Evolutionary conservation across 2,329 filamentous ascomycete genomes (phyloP).

Genomic region (Cladophialophora carrionii): DNA sequence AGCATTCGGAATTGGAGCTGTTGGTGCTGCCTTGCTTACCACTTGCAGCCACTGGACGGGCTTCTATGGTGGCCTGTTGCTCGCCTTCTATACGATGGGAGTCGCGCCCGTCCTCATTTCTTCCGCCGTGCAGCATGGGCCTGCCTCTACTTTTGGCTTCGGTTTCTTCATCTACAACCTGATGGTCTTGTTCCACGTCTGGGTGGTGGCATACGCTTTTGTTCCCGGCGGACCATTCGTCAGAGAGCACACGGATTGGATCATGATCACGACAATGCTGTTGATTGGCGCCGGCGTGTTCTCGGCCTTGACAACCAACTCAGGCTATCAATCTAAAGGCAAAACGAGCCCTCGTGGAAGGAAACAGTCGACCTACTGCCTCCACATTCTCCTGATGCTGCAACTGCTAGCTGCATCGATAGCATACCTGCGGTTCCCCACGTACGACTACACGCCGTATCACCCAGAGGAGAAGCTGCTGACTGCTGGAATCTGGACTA

Average conservation of each 20-base stretch:
- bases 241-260: constrained; percentile 92
- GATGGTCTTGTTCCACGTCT: constrained; percentile 94
- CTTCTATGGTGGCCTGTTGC: constrained; percentile 77
- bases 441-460: constrained; percentile 87
- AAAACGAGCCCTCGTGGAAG: constrained; percentile 48
- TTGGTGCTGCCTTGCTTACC: constrained; percentile 79
- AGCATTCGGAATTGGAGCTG: constrained; percentile 73
- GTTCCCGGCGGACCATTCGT: constrained; percentile 92
- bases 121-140: constrained; percentile 74
- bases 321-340: constrained; percentile 41
- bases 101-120: constrained; percentile 74
- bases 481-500: constrained; percentile 97
- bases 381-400: constrained; percentile 72
- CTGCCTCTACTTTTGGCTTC: constrained; percentile 79
- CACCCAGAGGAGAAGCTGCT: constrained; percentile 84
- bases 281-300: constrained; percentile 84
- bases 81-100: constrained; percentile 81
- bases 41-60: constrained; percentile 81
- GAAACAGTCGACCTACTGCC: constrained; percentile 66
- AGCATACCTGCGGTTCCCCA: constrained; percentile 88
- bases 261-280: constrained; percentile 86
- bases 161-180: constrained; percentile 93
- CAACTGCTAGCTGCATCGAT: constrained; percentile 79
- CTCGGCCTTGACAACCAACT: constrained; percentile 62
- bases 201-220: constrained; percentile 98